Percentiles rank a stretch among this genome's conserved stretches.
Conservation (phyloP, 257 asterid genomes). For the Schizonepeta tenuifolia region DNA sequence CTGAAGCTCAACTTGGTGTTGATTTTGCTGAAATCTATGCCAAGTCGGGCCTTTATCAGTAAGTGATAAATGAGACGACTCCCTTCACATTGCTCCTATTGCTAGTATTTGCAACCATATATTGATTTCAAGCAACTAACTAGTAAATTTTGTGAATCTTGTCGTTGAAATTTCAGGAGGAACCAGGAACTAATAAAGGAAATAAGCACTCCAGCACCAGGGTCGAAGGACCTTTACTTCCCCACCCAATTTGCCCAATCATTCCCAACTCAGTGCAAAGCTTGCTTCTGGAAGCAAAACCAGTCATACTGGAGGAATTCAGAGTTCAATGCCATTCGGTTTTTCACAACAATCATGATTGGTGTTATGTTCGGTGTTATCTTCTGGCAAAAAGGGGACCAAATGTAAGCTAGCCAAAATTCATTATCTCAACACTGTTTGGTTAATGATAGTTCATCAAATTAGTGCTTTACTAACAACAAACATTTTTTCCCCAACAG, state of each 20-base stretch:
- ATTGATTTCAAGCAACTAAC: background rate
- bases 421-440: background rate
- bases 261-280: slow-evolving; percentile 55
- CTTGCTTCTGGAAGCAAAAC: slow-evolving; percentile 57
- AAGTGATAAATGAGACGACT: slow-evolving; percentile 1
- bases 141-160: background rate
- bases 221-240: slow-evolving; percentile 45
- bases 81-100: background rate
- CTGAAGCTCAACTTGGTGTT: slow-evolving; percentile 66
- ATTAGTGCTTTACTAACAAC: background rate
- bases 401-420: slow-evolving; percentile 37
- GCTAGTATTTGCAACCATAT: background rate
- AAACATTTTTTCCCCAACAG: slow-evolving; percentile 40
- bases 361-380: slow-evolving; percentile 62
- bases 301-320: slow-evolving; percentile 62
- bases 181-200: slow-evolving; percentile 41
- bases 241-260: slow-evolving; percentile 45
- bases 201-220: slow-evolving; percentile 41
- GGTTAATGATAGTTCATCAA: too few relatives aligned
- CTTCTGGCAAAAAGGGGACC: slow-evolving; percentile 53
- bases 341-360: slow-evolving; percentile 39
- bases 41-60: slow-evolving; percentile 67
- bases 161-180: slow-evolving; percentile 34
- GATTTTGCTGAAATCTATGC: slow-evolving; percentile 77
- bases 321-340: slow-evolving; percentile 58